Evolutionary conservation across 495 filamentous ascomycete genomes (phyloP).

Genomic region (Copromyces sp.): DNA sequence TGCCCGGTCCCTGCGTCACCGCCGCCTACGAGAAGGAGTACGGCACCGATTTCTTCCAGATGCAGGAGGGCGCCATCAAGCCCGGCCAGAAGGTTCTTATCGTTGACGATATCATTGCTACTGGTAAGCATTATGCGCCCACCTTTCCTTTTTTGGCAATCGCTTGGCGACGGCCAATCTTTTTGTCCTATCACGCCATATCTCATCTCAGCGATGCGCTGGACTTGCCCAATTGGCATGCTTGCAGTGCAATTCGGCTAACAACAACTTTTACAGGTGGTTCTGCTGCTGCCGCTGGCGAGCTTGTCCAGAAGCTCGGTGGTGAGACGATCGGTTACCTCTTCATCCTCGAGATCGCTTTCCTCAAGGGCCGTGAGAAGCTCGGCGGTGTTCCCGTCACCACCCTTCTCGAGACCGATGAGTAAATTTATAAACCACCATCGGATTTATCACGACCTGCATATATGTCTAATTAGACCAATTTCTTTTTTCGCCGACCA

Average conservation of each 20-base stretch:
- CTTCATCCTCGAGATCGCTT: conserved; percentile 93
- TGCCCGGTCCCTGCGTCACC: conserved; percentile 78
- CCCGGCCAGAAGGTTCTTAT: conserved; percentile 82
- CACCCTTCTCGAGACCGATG: conserved; percentile 59
- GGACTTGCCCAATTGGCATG: not conserved
- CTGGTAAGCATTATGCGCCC: conserved; percentile 51
- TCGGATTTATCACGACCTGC: not conserved
- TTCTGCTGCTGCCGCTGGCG: conserved; percentile 78
- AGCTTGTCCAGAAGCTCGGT: conserved; percentile 74
- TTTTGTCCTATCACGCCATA: not conserved
- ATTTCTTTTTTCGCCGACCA: not conserved
- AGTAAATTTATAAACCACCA: conserved; percentile 4
- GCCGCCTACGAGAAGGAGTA: conserved; percentile 92
- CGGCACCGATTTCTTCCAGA: conserved; percentile 91
- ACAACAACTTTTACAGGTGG: conserved; percentile 50
- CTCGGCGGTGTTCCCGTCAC: conserved; percentile 69
- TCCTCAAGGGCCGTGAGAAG: conserved; percentile 85
- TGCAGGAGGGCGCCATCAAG: conserved; percentile 78
- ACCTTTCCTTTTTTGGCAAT: not conserved
- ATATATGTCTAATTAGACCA: not conserved
- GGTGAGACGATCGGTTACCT: conserved; percentile 80
- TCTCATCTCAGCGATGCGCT: not conserved
- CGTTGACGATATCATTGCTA: conserved; percentile 97
- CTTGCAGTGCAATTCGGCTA: conserved; percentile 2
- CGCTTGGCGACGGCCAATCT: not conserved